phyloP scores from a whole-genome alignment of 192 early-diverging fungal species.

The Endogone sp. region DNA sequence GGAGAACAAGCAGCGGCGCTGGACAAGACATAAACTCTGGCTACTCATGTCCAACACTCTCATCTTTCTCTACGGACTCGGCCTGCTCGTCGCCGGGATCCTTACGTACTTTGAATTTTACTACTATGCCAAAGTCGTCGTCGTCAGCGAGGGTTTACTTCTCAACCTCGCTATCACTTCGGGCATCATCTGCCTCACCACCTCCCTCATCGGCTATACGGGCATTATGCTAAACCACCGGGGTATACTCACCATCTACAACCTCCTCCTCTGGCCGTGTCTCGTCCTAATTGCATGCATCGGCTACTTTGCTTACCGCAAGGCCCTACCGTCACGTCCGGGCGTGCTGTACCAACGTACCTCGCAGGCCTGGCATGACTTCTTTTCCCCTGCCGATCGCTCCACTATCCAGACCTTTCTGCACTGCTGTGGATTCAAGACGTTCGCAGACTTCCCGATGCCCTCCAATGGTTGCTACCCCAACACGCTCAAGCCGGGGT shows the following conservation, averaged over 20 bases:
- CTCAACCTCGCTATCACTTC: slow-evolving; percentile 32
- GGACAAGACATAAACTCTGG: slow-evolving; percentile 42
- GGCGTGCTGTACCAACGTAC: slow-evolving; percentile 13
- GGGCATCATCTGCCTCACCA: slow-evolving; percentile 27
- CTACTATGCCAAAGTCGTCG: slow-evolving; percentile 19
- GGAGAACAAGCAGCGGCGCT: slow-evolving; percentile 19
- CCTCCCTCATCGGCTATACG: slow-evolving; percentile 35
- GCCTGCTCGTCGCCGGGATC: not conserved
- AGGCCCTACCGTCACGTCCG: slow-evolving; percentile 23
- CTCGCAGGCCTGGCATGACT: slow-evolving; percentile 35
- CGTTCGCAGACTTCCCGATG: slow-evolving; percentile 40
- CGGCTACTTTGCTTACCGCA: slow-evolving; percentile 39
- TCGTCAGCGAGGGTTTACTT: not conserved
- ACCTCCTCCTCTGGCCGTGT: slow-evolving; percentile 40
- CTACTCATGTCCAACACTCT: slow-evolving; percentile 41
- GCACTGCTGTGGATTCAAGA: slow-evolving; percentile 46
- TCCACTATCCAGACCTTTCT: slow-evolving; percentile 27
- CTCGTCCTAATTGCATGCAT: slow-evolving; percentile 44
- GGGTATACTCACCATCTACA: slow-evolving; percentile 32
- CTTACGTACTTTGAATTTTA: slow-evolving; percentile 3
- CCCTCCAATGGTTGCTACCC: slow-evolving; percentile 44
- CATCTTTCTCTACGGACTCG: slow-evolving; percentile 7
- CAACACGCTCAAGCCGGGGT: slow-evolving; percentile 34
- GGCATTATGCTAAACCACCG: slow-evolving; percentile 47
- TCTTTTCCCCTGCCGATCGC: slow-evolving; percentile 14